Evolutionary conservation across 148 eudicot genomes (phyloP).

Genomic region (Salicornia ramosissima): DNA sequence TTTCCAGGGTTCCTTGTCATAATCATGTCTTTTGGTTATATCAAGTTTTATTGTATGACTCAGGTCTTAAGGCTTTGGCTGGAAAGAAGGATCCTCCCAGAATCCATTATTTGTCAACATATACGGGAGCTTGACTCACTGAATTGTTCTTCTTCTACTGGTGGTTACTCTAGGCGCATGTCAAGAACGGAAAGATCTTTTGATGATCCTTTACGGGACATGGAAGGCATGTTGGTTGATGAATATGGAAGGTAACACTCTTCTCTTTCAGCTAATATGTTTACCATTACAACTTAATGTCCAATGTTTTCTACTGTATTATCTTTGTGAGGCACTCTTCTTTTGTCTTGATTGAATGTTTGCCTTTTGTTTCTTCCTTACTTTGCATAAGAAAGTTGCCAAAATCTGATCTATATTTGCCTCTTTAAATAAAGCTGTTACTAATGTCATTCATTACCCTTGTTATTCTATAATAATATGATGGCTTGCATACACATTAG

Average conservation of each 20-base stretch:
- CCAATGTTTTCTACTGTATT: background rate
- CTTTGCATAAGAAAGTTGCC: background rate
- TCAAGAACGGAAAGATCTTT: slow-evolving; percentile 86
- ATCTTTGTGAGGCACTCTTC: background rate
- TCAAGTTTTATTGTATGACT: slow-evolving; percentile 6
- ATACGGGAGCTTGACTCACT: slow-evolving; percentile 75
- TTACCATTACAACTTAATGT: background rate
- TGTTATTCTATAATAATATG: no score
- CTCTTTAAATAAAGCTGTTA: no score
- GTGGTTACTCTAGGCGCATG: slow-evolving; percentile 59
- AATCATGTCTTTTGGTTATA: background rate
- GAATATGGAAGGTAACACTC: slow-evolving; percentile 85
- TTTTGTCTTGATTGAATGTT: background rate
- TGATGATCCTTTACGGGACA: slow-evolving; percentile 89
- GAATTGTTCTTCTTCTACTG: slow-evolving; percentile 48
- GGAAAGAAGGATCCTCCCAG: slow-evolving; percentile 81
- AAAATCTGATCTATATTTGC: background rate
- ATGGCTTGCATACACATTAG: no score
- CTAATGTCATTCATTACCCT: no score
- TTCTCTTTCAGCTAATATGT: background rate
- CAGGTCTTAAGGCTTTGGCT: slow-evolving; percentile 94
- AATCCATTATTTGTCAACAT: slow-evolving; percentile 64
- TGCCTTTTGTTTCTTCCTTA: background rate
- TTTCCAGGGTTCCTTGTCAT: background rate
- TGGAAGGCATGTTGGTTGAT: slow-evolving; percentile 94